These are phyloP conservation scores for Ogataea methanolica DNA, from an alignment of 805 yeast species.

Conservation along the genomic window DNA sequence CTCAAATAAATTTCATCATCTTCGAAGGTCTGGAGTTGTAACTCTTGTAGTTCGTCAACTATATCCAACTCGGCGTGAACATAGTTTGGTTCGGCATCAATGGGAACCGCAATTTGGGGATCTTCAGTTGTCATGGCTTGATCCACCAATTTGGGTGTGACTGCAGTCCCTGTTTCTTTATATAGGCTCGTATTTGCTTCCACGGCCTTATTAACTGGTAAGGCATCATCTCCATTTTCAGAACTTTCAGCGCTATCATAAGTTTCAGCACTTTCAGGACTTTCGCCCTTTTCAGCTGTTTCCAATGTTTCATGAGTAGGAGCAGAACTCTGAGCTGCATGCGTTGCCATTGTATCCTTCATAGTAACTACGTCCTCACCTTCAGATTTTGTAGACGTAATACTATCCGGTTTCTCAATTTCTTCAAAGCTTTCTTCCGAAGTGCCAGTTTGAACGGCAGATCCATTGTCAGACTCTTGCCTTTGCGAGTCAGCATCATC, in stretches of 20 bases:
- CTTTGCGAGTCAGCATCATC: no score
- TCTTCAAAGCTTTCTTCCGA: slow-evolving; percentile 1
- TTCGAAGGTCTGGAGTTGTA: slow-evolving; percentile 14
- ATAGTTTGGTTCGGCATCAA: background rate
- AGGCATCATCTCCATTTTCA: background rate
- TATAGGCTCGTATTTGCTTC: background rate
- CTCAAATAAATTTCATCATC: slow-evolving; percentile 26
- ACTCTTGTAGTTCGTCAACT: slow-evolving; percentile 1
- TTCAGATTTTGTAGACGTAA: background rate
- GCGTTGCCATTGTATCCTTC: no score
- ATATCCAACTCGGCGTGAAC: background rate
- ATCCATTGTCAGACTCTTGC: no score
- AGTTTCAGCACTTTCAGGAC: no score
- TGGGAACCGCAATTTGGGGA: background rate
- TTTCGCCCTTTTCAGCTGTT: no score
- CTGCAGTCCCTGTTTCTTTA: background rate
- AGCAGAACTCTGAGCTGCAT: no score
- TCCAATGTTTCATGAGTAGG: no score
- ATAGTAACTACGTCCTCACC: background rate
- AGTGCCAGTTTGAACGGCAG: background rate
- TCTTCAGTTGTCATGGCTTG: background rate
- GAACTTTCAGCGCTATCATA: background rate
- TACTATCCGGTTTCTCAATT: background rate
- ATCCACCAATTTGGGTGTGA: background rate
- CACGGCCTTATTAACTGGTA: background rate